A percentile compares a stretch with the other conserved stretches of the same genome.
Conservation (phyloP, 768 basidiomycete genomes). For the Xanthoconium purpureum region DNA sequence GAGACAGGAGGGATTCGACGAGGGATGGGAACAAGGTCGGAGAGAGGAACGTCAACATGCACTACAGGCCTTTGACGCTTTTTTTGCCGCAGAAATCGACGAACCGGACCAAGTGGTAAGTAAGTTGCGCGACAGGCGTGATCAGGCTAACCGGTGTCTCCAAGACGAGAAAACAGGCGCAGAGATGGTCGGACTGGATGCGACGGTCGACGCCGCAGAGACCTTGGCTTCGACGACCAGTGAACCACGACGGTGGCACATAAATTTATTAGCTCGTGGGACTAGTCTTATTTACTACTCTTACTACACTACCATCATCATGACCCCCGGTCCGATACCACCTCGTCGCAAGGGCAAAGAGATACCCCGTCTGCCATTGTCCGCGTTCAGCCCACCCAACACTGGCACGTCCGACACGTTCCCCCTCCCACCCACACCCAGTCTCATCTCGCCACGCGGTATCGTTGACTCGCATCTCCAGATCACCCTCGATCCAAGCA, state of each 20-base stretch:
- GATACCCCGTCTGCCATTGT: constrained; percentile 69
- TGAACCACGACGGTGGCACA: constrained; percentile 5
- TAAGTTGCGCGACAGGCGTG: constrained; percentile 15
- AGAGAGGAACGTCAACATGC: constrained; percentile 53
- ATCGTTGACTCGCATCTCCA: constrained; percentile 71
- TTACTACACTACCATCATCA: constrained; percentile 7
- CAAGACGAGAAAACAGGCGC: constrained; percentile 23
- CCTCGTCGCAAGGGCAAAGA: constrained; percentile 62
- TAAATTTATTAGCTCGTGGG: constrained; percentile 1
- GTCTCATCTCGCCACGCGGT: constrained; percentile 55
- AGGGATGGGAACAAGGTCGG: constrained; percentile 38
- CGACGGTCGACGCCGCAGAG: constrained; percentile 12
- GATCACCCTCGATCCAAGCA: constrained; percentile 28
- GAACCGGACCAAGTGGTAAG: constrained; percentile 24
- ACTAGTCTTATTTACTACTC: not conserved
- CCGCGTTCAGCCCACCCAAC: constrained; percentile 72
- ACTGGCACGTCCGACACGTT: constrained; percentile 65
- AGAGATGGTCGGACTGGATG: constrained; percentile 32
- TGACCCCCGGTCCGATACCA: constrained; percentile 1
- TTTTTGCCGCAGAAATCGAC: constrained; percentile 46
- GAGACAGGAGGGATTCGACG: constrained; percentile 31
- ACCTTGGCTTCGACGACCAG: constrained; percentile 23
- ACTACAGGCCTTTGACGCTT: constrained; percentile 55
- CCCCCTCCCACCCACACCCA: constrained; percentile 67
- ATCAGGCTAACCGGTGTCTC: constrained; percentile 6